Evolutionary conservation across 345 rosid genomes (phyloP).

Genomic region (Dimocarpus longan): DNA sequence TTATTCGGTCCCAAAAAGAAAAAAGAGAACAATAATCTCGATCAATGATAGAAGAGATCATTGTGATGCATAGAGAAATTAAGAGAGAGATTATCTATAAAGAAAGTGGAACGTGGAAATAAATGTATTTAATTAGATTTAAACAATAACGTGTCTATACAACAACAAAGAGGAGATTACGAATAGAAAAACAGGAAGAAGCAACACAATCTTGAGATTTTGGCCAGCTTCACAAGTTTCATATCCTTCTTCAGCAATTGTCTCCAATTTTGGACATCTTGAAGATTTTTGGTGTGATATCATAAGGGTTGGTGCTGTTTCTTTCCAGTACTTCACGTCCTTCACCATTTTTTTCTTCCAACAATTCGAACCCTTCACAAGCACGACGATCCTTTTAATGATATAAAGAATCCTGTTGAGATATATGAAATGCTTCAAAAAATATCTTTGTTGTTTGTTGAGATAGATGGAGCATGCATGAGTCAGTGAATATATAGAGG

Average conservation of each 20-base stretch:
- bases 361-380: not conserved
- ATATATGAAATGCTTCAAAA: not conserved
- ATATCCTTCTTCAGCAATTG: conserved; percentile 49
- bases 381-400: not conserved
- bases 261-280: conserved; percentile 45
- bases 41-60: not conserved
- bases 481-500: conserved; percentile 1
- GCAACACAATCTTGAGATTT: conserved; percentile 32
- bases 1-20: too few relatives aligned
- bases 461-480: not conserved
- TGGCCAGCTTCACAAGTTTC: conserved; percentile 25
- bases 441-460: not conserved
- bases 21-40: not conserved
- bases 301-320: conserved; percentile 40
- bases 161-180: conserved; percentile 38
- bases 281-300: conserved; percentile 35
- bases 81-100: too few relatives aligned
- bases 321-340: conserved; percentile 31
- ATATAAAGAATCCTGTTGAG: not conserved
- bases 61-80: too few relatives aligned
- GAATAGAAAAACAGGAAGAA: conserved; percentile 44
- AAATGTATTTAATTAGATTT: too few relatives aligned
- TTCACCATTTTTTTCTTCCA: conserved; percentile 20
- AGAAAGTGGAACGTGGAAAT: too few relatives aligned
- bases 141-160: conserved; percentile 24